Evolutionary conservation across 441 rosid genomes (phyloP).

Genomic region (Euphorbia celastroides): DNA sequence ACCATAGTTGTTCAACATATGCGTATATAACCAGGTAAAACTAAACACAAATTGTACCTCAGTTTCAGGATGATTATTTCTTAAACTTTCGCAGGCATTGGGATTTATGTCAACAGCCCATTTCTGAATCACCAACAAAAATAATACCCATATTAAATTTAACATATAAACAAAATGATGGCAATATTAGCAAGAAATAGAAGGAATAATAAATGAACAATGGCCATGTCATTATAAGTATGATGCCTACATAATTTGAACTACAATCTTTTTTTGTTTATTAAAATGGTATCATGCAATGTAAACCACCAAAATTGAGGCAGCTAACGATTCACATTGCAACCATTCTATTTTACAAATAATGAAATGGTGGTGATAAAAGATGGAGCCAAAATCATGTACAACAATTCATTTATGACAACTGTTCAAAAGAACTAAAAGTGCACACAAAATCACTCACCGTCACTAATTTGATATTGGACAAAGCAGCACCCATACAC

Average conservation of each 20-base stretch:
- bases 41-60: not conserved
- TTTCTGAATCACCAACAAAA: constrained; percentile 11
- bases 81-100: constrained; percentile 14
- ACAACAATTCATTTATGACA: not conserved
- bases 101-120: constrained; percentile 16
- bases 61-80: constrained; percentile 12
- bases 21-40: not conserved
- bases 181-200: not conserved
- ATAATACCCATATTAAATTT: not conserved
- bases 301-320: not conserved
- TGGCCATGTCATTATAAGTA: not conserved
- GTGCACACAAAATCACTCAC: constrained; percentile 1
- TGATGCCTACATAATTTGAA: not conserved
- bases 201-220: not conserved
- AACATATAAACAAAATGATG: not conserved
- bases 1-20: not conserved
- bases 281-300: not conserved
- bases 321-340: too few relatives aligned
- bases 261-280: not conserved
- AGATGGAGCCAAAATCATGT: not conserved
- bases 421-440: not conserved
- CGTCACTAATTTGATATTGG: constrained; percentile 13
- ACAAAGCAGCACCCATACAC: constrained; percentile 15
- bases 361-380: too few relatives aligned
- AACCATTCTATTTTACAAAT: not conserved